These are phyloP conservation scores for Ophiognomonia clavigignenti-juglandacearum DNA, from an alignment of 2,329 filamentous ascomycete genomes.

Conservation along the genomic window DNA sequence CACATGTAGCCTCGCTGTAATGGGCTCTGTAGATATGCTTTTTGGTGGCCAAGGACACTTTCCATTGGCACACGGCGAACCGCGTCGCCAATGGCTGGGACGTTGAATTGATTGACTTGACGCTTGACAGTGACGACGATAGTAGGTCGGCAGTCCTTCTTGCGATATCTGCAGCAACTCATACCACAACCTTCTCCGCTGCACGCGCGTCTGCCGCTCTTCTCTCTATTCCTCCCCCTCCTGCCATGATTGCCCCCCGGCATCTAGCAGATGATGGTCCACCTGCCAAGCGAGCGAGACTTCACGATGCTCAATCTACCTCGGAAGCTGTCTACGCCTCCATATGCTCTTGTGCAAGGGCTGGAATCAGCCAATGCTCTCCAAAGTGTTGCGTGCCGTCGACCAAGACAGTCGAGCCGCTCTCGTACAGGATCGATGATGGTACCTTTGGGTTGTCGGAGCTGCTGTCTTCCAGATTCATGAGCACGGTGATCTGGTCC, in stretches of 20 bases:
- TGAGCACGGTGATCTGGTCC: constrained; percentile 25
- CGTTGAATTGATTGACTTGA: constrained; percentile 25
- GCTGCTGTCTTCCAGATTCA: constrained; percentile 23
- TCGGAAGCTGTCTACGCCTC: too few species aligned
- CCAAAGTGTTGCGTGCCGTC: too few species aligned
- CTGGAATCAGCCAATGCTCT: neutral
- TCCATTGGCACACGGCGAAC: constrained; percentile 1
- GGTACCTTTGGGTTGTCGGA: constrained; percentile 29
- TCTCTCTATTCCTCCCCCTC: too few species aligned
- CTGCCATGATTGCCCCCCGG: neutral
- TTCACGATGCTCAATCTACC: neutral
- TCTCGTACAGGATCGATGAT: too few species aligned
- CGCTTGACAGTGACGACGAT: constrained; percentile 18
- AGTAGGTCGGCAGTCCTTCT: too few species aligned
- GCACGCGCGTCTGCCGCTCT: neutral
- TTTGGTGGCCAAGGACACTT: too few species aligned
- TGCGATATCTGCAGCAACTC: neutral
- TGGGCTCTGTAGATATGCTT: too few species aligned
- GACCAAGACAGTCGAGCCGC: too few species aligned
- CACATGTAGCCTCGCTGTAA: too few species aligned
- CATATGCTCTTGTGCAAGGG: constrained; percentile 1
- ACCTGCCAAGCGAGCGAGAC: constrained; percentile 7
- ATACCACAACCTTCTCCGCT: neutral
- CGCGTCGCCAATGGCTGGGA: constrained; percentile 2
- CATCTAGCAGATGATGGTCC: neutral